phyloP scores from a whole-genome alignment of 768 basidiomycete genomes.

The Flagelloscypha sp. region DNA sequence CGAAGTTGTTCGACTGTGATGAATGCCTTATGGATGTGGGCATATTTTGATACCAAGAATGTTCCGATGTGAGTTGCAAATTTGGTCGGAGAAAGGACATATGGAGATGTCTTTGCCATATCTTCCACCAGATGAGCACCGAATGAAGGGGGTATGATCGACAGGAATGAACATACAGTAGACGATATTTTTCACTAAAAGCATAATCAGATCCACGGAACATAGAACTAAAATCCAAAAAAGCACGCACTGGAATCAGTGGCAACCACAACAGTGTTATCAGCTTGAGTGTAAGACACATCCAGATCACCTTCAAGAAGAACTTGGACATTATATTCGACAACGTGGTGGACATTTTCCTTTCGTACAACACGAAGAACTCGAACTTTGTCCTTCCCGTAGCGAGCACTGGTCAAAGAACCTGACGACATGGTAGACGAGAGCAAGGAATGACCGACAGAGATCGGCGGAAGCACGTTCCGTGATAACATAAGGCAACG shows the following conservation, averaged over 20 bases:
- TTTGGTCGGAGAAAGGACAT: slow-evolving; percentile 73
- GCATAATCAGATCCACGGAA: not conserved
- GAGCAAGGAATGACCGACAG: no score
- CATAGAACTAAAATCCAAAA: not conserved
- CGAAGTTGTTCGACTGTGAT: slow-evolving; percentile 71
- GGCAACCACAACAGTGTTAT: slow-evolving; percentile 82
- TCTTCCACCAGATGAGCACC: slow-evolving; percentile 36
- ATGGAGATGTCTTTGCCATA: slow-evolving; percentile 82
- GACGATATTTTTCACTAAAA: slow-evolving; percentile 58
- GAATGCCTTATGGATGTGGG: slow-evolving; percentile 63
- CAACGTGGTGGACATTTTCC: slow-evolving; percentile 58
- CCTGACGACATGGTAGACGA: no score
- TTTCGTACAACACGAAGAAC: slow-evolving; percentile 80
- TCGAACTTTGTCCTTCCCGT: slow-evolving; percentile 86
- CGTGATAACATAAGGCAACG: no score
- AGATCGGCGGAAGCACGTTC: no score
- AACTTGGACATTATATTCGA: slow-evolving; percentile 76
- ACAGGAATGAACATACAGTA: slow-evolving; percentile 35
- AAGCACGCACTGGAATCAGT: slow-evolving; percentile 76
- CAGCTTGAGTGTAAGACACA: slow-evolving; percentile 70
- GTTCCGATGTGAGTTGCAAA: slow-evolving; percentile 86
- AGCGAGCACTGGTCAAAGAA: slow-evolving; percentile 45
- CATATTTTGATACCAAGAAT: slow-evolving; percentile 74
- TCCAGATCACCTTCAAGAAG: slow-evolving; percentile 81
- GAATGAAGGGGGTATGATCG: not conserved